Evolutionary conservation across 83 land plant species (phyloP), one percentile per base, ranked within the genome.

Genomic region (Diphasiastrum complanatum): DNA sequence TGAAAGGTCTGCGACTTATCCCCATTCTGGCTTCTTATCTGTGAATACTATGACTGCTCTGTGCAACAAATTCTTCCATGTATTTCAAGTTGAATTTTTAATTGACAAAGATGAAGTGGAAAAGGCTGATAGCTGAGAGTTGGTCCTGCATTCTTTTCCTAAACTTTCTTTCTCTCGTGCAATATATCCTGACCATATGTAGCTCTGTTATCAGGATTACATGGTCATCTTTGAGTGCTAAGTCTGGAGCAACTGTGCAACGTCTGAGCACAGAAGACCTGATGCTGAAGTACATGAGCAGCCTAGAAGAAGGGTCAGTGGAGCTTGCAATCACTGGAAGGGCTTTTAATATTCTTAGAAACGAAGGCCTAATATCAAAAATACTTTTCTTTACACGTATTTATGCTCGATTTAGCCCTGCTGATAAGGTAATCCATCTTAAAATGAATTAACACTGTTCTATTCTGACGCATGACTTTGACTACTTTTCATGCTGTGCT

Each of bases 361-460:
- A 8, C 8, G 14, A 8, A 8, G 43, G 43, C 12, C 8, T 38
- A 14, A 38, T 49, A 19, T 8, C 10, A 8, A 49, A 19, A 6
- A 14, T 49, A 5, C 52, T 49, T 20, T 49, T 49, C 19, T 22
- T 5, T 11, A 49, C 52, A 49, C 52, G 52, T 22, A 49, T 11
- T 19, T 49, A 10, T 49, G 52, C 52, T 49, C 52, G 52, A 5
- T 49, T 49, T 19, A 49, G 18, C 5, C 52, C 52, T 49, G 22
- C 52, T 11, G 52, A 49, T 20, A 49, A 49, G 52, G 52, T 49
- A 22, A 19, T 14, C 52, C n/a, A n/a, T n/a, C n/a, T n/a, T n/a
- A n/a, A n/a, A n/a, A n/a, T n/a, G n/a, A n/a, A n/a, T n/a, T n/a
- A n/a, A n/a, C n/a, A n/a, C n/a, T n/a, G n/a, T n/a, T n/a, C n/a